Conservation (phyloP, 208 protist genomes). For the Plasmodiophora brassicae region DNA sequence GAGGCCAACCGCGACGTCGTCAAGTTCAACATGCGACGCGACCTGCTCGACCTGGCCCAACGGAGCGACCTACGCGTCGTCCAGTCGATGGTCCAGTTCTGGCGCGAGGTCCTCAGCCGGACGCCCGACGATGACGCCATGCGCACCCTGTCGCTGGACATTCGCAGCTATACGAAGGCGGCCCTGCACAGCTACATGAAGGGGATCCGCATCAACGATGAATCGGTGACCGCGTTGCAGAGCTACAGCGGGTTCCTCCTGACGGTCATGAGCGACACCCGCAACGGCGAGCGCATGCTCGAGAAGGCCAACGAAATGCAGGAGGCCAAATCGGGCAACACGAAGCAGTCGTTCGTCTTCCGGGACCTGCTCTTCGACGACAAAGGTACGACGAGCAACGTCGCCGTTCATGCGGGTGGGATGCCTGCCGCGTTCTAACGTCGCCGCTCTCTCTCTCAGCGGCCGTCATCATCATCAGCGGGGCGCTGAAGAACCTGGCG, state of each 20-base stretch:
- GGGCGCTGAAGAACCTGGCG: neutral
- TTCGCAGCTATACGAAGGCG: neutral
- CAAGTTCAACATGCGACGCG: neutral
- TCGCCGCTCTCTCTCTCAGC: neutral
- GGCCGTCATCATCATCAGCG: neutral
- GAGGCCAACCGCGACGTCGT: neutral
- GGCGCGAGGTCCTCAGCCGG: neutral
- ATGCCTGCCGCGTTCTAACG: neutral
- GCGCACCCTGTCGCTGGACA: neutral
- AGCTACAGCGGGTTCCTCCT: constrained; percentile 2
- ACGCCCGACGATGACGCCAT: neutral
- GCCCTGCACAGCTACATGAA: neutral
- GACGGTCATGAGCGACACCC: neutral
- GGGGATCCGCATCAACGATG: neutral
- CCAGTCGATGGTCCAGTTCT: neutral
- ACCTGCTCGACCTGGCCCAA: neutral
- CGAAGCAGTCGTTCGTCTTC: constrained; percentile 2
- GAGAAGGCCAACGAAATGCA: constrained; percentile 6
- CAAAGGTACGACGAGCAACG: too few relatives aligned
- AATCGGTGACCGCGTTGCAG: neutral
- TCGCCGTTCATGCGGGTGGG: too few relatives aligned
- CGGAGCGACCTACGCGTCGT: neutral
- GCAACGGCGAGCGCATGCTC: neutral
- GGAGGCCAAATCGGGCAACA: neutral
- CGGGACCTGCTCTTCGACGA: constrained; percentile 23